Base-by-base conservation (phyloP, 306 rosid species). In the Dicorynia guianensis region DNA sequence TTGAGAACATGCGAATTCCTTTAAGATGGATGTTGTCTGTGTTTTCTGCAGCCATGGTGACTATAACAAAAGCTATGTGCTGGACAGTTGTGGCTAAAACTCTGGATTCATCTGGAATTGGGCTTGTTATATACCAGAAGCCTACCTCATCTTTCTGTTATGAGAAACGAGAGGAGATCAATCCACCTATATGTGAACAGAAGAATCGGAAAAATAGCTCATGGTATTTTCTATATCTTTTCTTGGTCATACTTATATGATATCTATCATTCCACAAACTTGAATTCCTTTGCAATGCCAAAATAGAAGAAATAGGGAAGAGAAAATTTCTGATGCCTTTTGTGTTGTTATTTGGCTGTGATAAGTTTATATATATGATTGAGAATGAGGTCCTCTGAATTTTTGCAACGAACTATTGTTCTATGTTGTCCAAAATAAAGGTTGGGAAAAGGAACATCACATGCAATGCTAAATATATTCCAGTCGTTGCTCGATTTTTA, bases 91-190 rank as follows among this genome's bases (percentile, higher is more conserved):
- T 89, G 69, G 85, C 90, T 52, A 92, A 86, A 86, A 88, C 83
- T 39, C 62, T 55, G 7, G 91, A 90, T 83, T 83, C 96, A 48
- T 63, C 88, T 66, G 93, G 97, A 80, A 88, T 90, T 73, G 99
- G 99, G 36, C 90, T 95, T 47, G 97, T 95, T 62, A 92, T 95
- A 82, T 95, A 87, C 82, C 97, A 88, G 80, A 95, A 90, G 89
- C 97, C 99, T 20, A 85, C 80, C 60, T 82, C 97, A 11, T 30
- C 87, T 68, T 86, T 91, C 40, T 90, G 97, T 83, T 95, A 90
- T 46, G 48, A 73, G 57, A 76, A 87, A 63, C 93, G 90, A 25
- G 48, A 76, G 80, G 72, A 75, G 79, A 85, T 85, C 4, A 59
- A 82, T 72, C 93, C 92, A 40, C 96, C 93, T 42, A 34, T 95